phyloP scores from a whole-genome alignment of 352 stramenopile species.

The Globisporangium echinulatum region DNA sequence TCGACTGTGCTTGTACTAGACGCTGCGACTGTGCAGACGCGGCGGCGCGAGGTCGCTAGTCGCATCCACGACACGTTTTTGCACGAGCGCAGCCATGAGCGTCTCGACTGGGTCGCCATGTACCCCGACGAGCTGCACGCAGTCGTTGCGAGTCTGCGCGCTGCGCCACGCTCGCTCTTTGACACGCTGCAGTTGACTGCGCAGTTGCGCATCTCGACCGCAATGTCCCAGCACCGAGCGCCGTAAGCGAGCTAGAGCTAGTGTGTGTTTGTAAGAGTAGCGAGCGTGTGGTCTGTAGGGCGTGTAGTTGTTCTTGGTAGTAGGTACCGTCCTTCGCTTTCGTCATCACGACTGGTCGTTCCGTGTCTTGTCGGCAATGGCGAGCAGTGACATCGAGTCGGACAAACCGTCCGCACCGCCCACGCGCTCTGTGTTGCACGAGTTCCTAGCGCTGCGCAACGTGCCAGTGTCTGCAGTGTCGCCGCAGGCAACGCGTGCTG shows the following conservation, averaged over 20 bases:
- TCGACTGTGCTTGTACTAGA: conserved; percentile 28
- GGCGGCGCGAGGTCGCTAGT: conserved; percentile 31
- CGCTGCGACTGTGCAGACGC: conserved; percentile 21
- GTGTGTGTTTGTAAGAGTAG: background rate
- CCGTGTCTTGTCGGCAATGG: background rate
- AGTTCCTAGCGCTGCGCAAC: conserved; percentile 8
- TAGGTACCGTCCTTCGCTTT: background rate
- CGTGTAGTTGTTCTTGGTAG: background rate
- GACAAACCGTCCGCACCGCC: background rate
- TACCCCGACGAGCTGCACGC: conserved; percentile 34
- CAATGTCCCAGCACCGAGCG: conserved; percentile 13
- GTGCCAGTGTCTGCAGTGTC: background rate
- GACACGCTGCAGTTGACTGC: conserved; percentile 44
- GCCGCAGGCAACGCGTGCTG: no score
- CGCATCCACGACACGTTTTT: conserved; percentile 50
- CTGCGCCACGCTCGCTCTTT: conserved; percentile 34
- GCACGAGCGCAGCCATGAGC: conserved; percentile 2
- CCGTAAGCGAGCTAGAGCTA: background rate
- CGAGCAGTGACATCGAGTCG: background rate
- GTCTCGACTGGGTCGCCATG: conserved; percentile 43
- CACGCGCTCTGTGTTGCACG: conserved; percentile 1
- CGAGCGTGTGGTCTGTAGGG: background rate
- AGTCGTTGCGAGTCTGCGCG: conserved; percentile 21
- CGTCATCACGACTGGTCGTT: no score
- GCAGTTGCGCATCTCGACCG: conserved; percentile 40